Base-by-base conservation (phyloP, 1,284 basidiomycete genomes). In the Papiliotrema terrestris region DNA sequence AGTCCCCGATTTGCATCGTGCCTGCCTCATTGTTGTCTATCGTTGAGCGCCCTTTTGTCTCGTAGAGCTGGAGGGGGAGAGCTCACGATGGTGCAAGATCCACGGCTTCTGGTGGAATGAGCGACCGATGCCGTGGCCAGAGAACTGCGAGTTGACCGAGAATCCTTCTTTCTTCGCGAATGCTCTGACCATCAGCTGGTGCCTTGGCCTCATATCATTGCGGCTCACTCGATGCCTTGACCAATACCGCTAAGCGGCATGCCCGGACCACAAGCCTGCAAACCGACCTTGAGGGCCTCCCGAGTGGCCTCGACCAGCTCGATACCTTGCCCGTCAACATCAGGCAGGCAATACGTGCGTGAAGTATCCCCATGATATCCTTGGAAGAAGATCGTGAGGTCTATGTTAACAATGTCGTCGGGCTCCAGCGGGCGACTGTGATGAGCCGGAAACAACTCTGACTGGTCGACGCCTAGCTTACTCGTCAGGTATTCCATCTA, bases 291-390 rank as follows among this genome's bases (percentile, higher is more conserved):
- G 1, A 95, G 77, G 1, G 91, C 89, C 19, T 82, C 80, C 45
- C 83, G 79, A 5, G 88, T 86, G 4, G 83, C 77, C 20, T 77
- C 60, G 1, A 89, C 81, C 1, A 93, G 81, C 36, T 86, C 82
- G 36, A 74, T 74, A 0, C 88, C 91, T 46, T 78, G 79, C 15
- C 79, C 72, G 67, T 93, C 90, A 11, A 89, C 87, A 25, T 84
- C 72, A 25, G 89, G 89, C 2, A 94, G 84, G 2, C 86, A 73
- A 71, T 91, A 91, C 0, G 87, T 94, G 54, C 82, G 76, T 0
- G 89, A 91, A 0, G 89, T 92, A 65, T 94, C 91, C 0, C 91
- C 91, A 65, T 94, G 90, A 72, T 84, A 91, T 1, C 88, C 87
- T 52, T 87, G 77, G 23, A 85, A 76, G 69, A 83, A 92, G 6